Base-by-base conservation (phyloP, 2,329 filamentous ascomycete species). In the Stachybotrys chlorohalonatus region DNA sequence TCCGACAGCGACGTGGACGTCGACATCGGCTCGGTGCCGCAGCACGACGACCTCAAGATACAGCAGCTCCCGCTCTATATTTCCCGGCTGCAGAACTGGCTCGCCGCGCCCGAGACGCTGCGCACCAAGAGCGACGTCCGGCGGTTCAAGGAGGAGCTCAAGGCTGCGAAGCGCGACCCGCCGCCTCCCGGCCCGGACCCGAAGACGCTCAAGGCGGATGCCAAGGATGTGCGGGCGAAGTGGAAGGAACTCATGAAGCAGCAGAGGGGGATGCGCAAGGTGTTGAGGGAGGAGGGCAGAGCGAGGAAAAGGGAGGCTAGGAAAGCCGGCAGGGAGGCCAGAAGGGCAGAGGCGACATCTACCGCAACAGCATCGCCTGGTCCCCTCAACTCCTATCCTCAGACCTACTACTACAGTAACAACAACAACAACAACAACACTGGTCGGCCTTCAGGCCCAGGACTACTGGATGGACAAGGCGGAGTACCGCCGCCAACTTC, bases 11-110 rank as follows among this genome's bases (percentile, higher is more conserved):
- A 42, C 36, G 9, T 42, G 9, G 36, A 42, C 2, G 9, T 42
- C 36, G 36, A 42, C 2, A 66, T 82, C 53, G 79, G 75, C 42
- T 82, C 79, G 2, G 75, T 84, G 1, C 78, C 80, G 0, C 73
- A 78, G 53, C 77, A 77, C 60, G 76, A 82, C 55, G 73, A 78
- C 47, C 68, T 84, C 2, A 65, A 64, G 11, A 74, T 76, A 53
- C 61, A 68, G 16, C 79, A 82, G 63, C 68, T 83, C 1, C 74
- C 77, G 1, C 56, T 75, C 1, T 73, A 75, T 13, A 72, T 72
- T 49, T 62, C 70, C 11, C 71, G 72, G 4, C 68, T 85, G 15
- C 59, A 70, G 24, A 64, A 70, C 7, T 84, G 80, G 79, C 71
- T 80, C 1, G 66, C 72, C 8, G 70, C 74, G 45, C 79, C 80